Conservation (phyloP, 2,329 filamentous ascomycete species). For the Cryphonectria naterciae region DNA sequence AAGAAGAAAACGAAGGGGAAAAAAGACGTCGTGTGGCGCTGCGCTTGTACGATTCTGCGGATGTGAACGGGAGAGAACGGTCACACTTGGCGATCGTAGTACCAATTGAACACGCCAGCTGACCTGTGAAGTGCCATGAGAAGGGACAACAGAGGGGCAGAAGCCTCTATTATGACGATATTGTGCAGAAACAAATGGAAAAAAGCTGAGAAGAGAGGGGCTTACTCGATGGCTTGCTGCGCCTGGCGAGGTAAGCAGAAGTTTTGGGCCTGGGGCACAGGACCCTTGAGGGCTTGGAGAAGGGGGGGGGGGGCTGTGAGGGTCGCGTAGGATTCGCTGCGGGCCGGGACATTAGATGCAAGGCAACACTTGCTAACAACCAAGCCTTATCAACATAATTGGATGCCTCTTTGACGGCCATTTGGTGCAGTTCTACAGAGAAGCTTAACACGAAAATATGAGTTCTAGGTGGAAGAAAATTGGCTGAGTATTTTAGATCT, state of each 20-base stretch:
- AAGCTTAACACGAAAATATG: neutral
- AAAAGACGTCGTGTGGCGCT: neutral
- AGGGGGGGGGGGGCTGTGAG: neutral
- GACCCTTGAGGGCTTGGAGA: neutral
- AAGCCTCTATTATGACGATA: neutral
- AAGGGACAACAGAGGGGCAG: neutral
- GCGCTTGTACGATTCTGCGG: neutral
- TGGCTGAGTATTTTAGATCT: neutral
- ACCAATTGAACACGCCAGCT: neutral
- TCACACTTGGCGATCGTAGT: neutral
- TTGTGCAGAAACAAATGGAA: neutral
- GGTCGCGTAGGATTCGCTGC: neutral
- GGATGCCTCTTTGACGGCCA: neutral
- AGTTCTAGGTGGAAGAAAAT: rapidly evolving
- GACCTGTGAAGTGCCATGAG: neutral
- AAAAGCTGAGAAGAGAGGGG: neutral
- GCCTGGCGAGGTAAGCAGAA: neutral
- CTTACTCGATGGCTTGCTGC: neutral
- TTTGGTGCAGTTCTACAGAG: too few species aligned
- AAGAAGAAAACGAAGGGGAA: too few species aligned
- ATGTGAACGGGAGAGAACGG: neutral
- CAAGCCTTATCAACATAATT: constrained; percentile 2
- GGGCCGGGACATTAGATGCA: neutral
- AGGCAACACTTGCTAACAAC: constrained; percentile 11
- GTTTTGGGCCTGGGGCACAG: neutral